Conservation (phyloP, 305 asterid species). For the Fraxinus angustifolia region DNA sequence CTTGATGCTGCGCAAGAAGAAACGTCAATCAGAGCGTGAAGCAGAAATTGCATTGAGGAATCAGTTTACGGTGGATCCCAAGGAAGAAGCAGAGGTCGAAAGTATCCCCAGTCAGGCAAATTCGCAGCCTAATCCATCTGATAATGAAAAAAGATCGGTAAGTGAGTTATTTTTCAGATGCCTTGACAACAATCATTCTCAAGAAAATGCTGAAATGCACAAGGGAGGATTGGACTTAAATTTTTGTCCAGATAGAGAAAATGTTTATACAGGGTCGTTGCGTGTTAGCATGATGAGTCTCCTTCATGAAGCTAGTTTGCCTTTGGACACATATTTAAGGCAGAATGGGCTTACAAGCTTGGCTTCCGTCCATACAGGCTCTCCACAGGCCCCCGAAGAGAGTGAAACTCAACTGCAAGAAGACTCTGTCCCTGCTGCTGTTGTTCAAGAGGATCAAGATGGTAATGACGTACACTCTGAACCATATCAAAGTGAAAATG, state of each 20-base stretch:
- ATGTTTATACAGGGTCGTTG: slow-evolving; percentile 24
- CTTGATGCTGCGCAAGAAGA: slow-evolving; percentile 92
- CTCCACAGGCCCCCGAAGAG: slow-evolving; percentile 38
- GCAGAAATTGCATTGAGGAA: slow-evolving; percentile 71
- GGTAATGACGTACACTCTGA: slow-evolving; percentile 46
- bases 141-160: slow-evolving; percentile 36
- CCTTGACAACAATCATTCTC: slow-evolving; percentile 36
- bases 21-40: slow-evolving; percentile 90
- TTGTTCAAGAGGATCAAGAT: slow-evolving; percentile 47
- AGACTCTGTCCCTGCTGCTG: slow-evolving; percentile 29
- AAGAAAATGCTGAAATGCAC: slow-evolving; percentile 39
- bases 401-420: slow-evolving; percentile 34
- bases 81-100: slow-evolving; percentile 70
- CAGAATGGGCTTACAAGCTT: slow-evolving; percentile 89
- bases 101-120: slow-evolving; percentile 36
- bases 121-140: slow-evolving; percentile 29
- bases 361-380: slow-evolving; percentile 47
- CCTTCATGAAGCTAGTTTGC: slow-evolving; percentile 76
- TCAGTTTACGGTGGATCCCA: slow-evolving; percentile 43
- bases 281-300: slow-evolving; percentile 72
- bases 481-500: slow-evolving; percentile 48
- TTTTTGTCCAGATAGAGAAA: slow-evolving; percentile 53
- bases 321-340: slow-evolving; percentile 69
- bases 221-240: slow-evolving; percentile 67
- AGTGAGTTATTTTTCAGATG: slow-evolving; percentile 31